Evolutionary conservation across 805 yeast species (phyloP), one percentile per base, ranked within the genome.

Genomic region (Candida qinlingensis): DNA sequence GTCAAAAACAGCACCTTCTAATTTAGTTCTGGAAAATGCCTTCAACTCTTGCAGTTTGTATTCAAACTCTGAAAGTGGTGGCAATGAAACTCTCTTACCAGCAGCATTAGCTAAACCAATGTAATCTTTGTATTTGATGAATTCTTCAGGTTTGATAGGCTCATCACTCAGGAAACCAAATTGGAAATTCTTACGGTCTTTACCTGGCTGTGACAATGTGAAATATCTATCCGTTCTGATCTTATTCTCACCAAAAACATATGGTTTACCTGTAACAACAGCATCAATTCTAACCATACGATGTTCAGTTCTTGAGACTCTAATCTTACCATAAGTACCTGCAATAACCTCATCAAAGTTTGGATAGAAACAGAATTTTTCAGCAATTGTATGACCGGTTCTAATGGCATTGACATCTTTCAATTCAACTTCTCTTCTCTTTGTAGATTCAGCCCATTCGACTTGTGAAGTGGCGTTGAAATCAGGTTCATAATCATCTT

Each of bases 221-320:
- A 92, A 72, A 55, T 78, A 81, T 58, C 74, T 73, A 55, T 80
- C 79, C 3, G 81, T 80, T 30, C 69, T 71, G 42, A 76, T 37
- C 30, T 50, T 52, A 6, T 45, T 70, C 50, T 69, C 71, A 47
- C 77, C 72, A 64, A 79, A 70, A 35, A 64, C 67, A 60, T 81
- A 81, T 13, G 81, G 79, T 53, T 70, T 74, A 41, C 72, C 75
- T 42, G 70, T 67, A 28, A 76, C 77, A 7, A 86, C 78, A 47
- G 79, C 84, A 55, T 83, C 85, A 40, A 94, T 81, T 61, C 80
- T 84, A 43, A 92, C 96, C 79, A 92, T 77, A 58, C 97, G 77
- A 67, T 94, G 92, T 46, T 79, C 77, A 9, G 84, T 77, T 59
- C 73, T 71, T 31, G 84, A 80, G 48, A 94, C 78, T 63, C 88